Base-by-base conservation (phyloP, 164 flowering plant genomes). In the Kingdonia uniflora region DNA sequence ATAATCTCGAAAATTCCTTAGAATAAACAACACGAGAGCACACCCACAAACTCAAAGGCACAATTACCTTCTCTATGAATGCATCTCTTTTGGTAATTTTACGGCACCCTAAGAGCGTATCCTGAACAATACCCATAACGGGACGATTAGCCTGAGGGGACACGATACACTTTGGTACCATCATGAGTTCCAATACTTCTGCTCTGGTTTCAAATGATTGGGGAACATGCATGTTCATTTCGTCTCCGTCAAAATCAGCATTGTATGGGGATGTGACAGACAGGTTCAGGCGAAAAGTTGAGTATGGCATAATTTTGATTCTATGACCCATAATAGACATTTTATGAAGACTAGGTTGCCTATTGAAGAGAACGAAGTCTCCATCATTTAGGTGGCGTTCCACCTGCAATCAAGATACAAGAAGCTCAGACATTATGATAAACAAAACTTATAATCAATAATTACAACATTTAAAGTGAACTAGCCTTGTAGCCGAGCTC, bases 191-290 rank as follows among this genome's bases (percentile, higher is more conserved):
- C 71, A 89, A 65, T 15, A 89, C 97, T 64, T 94, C 99, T 26
- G 99, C 99, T 65, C 99, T 83, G 17, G 99, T 89, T 68, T 89
- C 99, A 83, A 89, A 94, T 45, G 99, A 94, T 70, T 94, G 99
- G 48, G 99, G 99, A 54, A 94, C 99, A 61, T 94, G 99, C 97
- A 89, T 94, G 60, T 94, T 94, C 99, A 94, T 94, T 67, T 94
- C 99, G 72, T 94, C 99, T 19, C 99, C 99, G 76, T 94, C 99
- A 76, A 94, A 89, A 80, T 94, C 99, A 70, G 99, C 99, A 81
- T 94, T 94, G 64, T 94, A 94, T 16, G 99, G 99, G 6, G 99
- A 82, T 13, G 99, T 94, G 11, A 94, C 99, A 49, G 99, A 89
- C 52, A 94, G 75, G 58, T 94, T 94, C 56, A 94, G 65, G 4